Evolutionary conservation across 345 rosid genomes (phyloP).

Genomic region (Aurinia saxatilis): DNA sequence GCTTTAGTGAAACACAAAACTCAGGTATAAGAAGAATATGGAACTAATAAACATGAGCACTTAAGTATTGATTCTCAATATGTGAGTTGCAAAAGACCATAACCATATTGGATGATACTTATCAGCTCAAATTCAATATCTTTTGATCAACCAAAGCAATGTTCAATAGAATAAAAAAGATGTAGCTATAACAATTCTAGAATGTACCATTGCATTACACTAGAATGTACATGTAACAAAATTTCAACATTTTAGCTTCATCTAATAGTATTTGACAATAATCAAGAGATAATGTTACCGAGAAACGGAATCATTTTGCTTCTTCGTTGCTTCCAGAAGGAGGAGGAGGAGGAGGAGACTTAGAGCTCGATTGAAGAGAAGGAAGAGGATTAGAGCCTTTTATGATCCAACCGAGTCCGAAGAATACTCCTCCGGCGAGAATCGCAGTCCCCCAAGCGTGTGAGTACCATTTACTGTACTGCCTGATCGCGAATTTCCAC

Average conservation of each 20-base stretch:
- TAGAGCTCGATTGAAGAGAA: conserved; percentile 36
- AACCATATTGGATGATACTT: neutral
- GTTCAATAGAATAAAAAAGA: neutral
- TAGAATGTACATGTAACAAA: neutral
- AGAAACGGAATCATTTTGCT: conserved; percentile 8
- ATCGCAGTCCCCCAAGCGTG: conserved; percentile 95
- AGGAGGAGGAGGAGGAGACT: conserved; percentile 4
- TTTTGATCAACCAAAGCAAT: neutral
- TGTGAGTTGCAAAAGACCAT: neutral
- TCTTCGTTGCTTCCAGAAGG: neutral
- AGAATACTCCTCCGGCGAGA: conserved; percentile 74
- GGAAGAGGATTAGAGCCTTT: conserved; percentile 89
- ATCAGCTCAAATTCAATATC: neutral
- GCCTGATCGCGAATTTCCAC: conserved; percentile 70
- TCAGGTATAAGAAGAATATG: no score
- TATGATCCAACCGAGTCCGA: conserved; percentile 78
- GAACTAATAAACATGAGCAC: no score
- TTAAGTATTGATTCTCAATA: neutral
- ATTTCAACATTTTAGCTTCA: neutral
- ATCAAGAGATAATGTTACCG: neutral
- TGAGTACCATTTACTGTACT: conserved; percentile 76
- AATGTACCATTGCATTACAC: neutral
- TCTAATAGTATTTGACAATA: neutral
- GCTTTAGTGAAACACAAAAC: no score
- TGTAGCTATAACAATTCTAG: neutral